Conservation (phyloP, 2,329 filamentous ascomycete genomes). For the Aspergillus awamori region DNA sequence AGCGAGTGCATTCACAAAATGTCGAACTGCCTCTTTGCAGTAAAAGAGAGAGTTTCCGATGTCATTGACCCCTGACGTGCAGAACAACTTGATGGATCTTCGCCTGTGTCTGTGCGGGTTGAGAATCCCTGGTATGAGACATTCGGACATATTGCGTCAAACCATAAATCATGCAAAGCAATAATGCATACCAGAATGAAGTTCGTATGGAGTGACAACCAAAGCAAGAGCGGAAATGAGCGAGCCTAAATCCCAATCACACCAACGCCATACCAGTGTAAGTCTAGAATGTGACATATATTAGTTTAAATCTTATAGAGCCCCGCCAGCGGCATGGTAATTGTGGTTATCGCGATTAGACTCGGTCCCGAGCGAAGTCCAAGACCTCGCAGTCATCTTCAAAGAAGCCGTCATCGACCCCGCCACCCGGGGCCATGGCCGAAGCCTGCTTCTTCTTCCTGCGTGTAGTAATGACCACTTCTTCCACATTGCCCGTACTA, state of each 20-base stretch:
- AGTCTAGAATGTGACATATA: slow-evolving; percentile 26
- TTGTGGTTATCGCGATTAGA: slow-evolving; percentile 36
- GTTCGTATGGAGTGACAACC: background rate
- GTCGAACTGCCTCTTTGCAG: too few relatives aligned
- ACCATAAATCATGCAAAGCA: too few relatives aligned
- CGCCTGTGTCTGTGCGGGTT: too few relatives aligned
- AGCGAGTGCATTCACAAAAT: too few relatives aligned
- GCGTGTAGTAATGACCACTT: slow-evolving; percentile 81
- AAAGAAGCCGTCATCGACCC: slow-evolving; percentile 73
- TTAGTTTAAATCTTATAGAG: slow-evolving; percentile 19
- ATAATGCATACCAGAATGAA: too few relatives aligned
- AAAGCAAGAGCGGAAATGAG: slow-evolving; percentile 7
- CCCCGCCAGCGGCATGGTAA: slow-evolving; percentile 10
- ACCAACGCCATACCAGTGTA: slow-evolving; percentile 24
- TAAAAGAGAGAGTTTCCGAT: too few relatives aligned
- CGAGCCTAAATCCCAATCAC: slow-evolving; percentile 12
- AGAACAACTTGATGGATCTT: too few relatives aligned
- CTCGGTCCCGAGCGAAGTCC: slow-evolving; percentile 72
- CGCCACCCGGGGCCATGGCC: slow-evolving; percentile 38
- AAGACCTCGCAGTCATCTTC: slow-evolving; percentile 91
- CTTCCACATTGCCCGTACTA: slow-evolving; percentile 65
- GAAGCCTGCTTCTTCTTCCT: slow-evolving; percentile 59
- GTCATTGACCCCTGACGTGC: too few relatives aligned
- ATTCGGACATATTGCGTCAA: too few relatives aligned
- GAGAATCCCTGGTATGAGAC: too few relatives aligned